Evolutionary conservation across 192 early-diverging fungal genomes (phyloP), one percentile per base, ranked within the genome.

Genomic region (Coemansia biformis): DNA sequence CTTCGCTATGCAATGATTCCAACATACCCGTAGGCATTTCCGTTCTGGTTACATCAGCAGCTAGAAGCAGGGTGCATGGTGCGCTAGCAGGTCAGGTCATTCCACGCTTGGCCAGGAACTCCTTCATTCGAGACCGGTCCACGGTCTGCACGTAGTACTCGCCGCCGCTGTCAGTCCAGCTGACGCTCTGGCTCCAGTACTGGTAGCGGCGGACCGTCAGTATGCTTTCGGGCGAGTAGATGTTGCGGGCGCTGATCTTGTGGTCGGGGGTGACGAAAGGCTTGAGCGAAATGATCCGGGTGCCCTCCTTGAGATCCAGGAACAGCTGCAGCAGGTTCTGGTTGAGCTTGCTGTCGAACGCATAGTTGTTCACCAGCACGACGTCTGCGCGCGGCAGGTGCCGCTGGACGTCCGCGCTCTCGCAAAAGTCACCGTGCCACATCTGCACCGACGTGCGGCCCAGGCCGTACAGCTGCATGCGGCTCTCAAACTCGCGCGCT

Each of bases 301-400:
- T 75, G 15, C 83, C 83, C 36, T 94, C 91, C 63, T 92, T 91
- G 22, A 96, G 75, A 64, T 98, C 93, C 56, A 98, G 59, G 55
- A 98, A 96, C 52, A 86, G 65, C 51, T 86, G 84, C 32, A 89
- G 51, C 42, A 96, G 78, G 7, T 63, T 63, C 42, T 94, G 89
- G 63, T 98, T 98, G 18, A 92, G 73, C 28, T 72, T 64, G 22
- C 86, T 81, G 51, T 85, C 83, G 68, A 96, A 98, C 11, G 88
- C 91, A 52, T 94, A 98, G 64, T 96, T 96, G 67, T 96, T 96
- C 54, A 93, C 91, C 61, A 98, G 84, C 29, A 98, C 82, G 19
- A 98, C 88, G 57, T 98, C 92, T 8, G 90, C 93, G 1, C 64
- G 56, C 13, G 78, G 76, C 41, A 98, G 72, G n/a, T 87, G 75